Conservation (phyloP, 2,329 filamentous ascomycete species). For the Xylaria sp. region DNA sequence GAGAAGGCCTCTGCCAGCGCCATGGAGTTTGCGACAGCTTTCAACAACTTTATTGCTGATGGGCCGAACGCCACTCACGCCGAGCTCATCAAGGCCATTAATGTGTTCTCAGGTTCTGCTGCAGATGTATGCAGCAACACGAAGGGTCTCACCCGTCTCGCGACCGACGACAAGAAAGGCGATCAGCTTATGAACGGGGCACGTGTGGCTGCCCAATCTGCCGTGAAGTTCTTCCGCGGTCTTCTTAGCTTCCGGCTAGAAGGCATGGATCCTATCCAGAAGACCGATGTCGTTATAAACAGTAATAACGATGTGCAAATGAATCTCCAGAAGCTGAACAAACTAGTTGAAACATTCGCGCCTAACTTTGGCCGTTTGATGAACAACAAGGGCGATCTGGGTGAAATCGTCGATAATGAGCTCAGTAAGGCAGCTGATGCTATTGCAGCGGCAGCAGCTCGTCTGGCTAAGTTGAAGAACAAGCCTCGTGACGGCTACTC, state of each 20-base stretch:
- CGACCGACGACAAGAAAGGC: constrained; percentile 92
- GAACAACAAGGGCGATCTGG: constrained; percentile 81
- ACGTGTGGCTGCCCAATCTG: constrained; percentile 81
- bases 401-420: constrained; percentile 90
- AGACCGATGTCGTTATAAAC: constrained; percentile 96
- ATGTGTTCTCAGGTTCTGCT: constrained; percentile 86
- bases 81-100: constrained; percentile 92
- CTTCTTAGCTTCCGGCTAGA: constrained; percentile 94
- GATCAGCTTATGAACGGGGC: constrained; percentile 84
- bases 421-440: constrained; percentile 93
- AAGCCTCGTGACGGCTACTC: constrained; percentile 96
- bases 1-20: constrained; percentile 94
- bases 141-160: constrained; percentile 91
- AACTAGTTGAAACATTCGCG: constrained; percentile 88
- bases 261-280: constrained; percentile 86
- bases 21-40: constrained; percentile 96
- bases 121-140: constrained; percentile 95
- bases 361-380: constrained; percentile 84
- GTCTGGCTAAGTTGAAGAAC: constrained; percentile 89
- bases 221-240: constrained; percentile 92
- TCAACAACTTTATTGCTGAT: constrained; percentile 98
- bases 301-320: constrained; percentile 96
- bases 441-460: constrained; percentile 88
- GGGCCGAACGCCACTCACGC: constrained; percentile 88
- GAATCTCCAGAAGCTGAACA: constrained; percentile 90